Percentiles rank a stretch among this genome's conserved stretches.
Evolutionary conservation across 768 basidiomycete species (phyloP).

Genomic region (Tricholoma flavovirens): DNA sequence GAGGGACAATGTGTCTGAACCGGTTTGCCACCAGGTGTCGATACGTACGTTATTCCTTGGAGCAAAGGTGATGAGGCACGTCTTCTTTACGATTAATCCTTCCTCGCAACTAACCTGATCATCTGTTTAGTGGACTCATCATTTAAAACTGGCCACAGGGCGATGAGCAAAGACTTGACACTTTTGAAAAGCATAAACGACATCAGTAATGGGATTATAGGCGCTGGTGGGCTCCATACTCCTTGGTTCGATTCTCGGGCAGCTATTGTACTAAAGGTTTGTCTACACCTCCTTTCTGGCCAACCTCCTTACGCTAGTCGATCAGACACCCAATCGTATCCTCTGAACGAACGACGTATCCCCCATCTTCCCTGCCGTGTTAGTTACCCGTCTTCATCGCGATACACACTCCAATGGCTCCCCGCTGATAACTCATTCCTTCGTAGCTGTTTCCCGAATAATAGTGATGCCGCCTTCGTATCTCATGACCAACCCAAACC

Average conservation of each 20-base stretch:
- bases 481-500: background rate
- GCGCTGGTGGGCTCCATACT: background rate
- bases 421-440: background rate
- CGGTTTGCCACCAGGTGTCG: too few species aligned
- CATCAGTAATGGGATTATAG: slow-evolving; percentile 5
- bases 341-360: background rate
- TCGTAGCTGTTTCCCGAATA: background rate
- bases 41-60: too few species aligned
- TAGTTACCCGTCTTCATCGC: background rate
- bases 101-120: too few species aligned
- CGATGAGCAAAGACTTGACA: too few species aligned
- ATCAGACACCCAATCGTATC: slow-evolving; percentile 5
- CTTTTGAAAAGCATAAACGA: slow-evolving; percentile 4
- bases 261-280: background rate
- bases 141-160: background rate
- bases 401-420: slow-evolving; percentile 9
- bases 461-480: slow-evolving; percentile 8
- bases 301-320: background rate
- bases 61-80: too few species aligned
- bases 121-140: too few species aligned
- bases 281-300: background rate
- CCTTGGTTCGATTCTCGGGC: background rate
- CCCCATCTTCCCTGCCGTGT: background rate
- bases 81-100: too few species aligned
- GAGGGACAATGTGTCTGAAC: too few species aligned